Evolutionary conservation across 2,329 filamentous ascomycete species (phyloP).

Genomic region (Claviceps fusiformis): DNA sequence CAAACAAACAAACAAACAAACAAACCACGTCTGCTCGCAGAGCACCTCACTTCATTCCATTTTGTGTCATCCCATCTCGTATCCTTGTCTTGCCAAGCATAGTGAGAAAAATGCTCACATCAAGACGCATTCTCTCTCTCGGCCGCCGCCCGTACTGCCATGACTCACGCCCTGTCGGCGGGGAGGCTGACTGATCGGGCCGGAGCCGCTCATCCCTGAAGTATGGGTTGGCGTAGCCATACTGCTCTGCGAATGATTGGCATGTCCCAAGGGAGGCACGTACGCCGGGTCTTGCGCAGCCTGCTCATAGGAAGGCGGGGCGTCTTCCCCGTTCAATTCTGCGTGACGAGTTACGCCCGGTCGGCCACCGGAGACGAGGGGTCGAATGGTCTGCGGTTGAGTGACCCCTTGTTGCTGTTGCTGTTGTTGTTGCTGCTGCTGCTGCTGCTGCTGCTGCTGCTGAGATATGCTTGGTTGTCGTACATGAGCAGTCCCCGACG

Average conservation of each 20-base stretch:
- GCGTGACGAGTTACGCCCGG: slow-evolving; percentile 22
- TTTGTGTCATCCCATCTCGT: background rate
- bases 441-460: background rate
- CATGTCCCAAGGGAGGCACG: slow-evolving; percentile 37
- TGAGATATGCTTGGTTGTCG: slow-evolving; percentile 1
- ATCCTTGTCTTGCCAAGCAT: background rate
- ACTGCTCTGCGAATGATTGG: slow-evolving; percentile 31
- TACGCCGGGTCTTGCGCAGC: slow-evolving; percentile 38
- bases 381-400: slow-evolving; percentile 27
- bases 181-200: slow-evolving; percentile 1
- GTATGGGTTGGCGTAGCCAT: background rate
- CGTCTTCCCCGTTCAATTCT: slow-evolving; percentile 32
- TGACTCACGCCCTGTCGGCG: slow-evolving; percentile 8
- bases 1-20: background rate
- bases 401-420: slow-evolving; percentile 9
- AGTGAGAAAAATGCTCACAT: slow-evolving; percentile 24
- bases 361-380: slow-evolving; percentile 24
- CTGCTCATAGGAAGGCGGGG: slow-evolving; percentile 45
- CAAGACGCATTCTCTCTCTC: slow-evolving; percentile 29
- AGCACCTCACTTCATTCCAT: background rate
- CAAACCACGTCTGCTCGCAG: background rate
- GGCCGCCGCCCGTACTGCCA: slow-evolving; percentile 3
- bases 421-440: background rate
- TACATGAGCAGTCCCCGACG: background rate
- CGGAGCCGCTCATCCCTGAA: no score